phyloP scores from a whole-genome alignment of 768 basidiomycete genomes.

The Lactarius sp. region DNA sequence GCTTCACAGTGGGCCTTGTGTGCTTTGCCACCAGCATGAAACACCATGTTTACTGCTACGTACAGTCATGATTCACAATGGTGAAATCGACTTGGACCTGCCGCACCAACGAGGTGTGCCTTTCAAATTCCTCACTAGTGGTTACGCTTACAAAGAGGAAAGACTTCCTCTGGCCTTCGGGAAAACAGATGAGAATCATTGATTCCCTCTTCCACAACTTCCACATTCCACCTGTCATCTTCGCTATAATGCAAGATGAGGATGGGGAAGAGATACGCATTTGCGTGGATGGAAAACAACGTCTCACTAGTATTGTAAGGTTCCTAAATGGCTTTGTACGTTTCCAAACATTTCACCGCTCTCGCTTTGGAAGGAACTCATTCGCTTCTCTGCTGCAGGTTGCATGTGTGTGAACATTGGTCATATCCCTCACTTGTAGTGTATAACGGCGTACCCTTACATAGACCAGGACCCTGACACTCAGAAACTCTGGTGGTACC shows the following conservation, averaged over 20 bases:
- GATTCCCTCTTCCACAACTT: conserved; percentile 51
- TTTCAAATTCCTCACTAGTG: neutral
- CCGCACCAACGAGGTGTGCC: conserved; percentile 64
- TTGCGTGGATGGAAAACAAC: conserved; percentile 47
- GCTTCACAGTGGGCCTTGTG: conserved; percentile 24
- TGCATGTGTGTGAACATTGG: conserved; percentile 41
- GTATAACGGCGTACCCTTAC: conserved; percentile 21
- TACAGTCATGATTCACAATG: conserved; percentile 61
- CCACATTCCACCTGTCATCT: conserved; percentile 50
- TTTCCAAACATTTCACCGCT: neutral
- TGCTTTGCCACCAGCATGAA: too few species aligned
- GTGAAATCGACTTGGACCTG: conserved; percentile 64
- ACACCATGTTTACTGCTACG: neutral
- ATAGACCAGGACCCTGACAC: conserved; percentile 53
- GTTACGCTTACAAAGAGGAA: neutral
- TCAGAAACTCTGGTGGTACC: conserved; percentile 62
- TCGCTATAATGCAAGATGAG: conserved; percentile 37
- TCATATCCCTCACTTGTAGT: conserved; percentile 22
- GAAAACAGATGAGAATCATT: conserved; percentile 54
- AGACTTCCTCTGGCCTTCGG: conserved; percentile 78
- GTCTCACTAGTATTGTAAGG: conserved; percentile 44
- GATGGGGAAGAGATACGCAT: conserved; percentile 41
- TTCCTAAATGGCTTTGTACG: conserved; percentile 41
- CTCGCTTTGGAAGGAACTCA: neutral
- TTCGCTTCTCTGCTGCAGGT: conserved; percentile 37